phyloP scores from a whole-genome alignment of 345 rosid species.

The Rhizophora mangle region DNA sequence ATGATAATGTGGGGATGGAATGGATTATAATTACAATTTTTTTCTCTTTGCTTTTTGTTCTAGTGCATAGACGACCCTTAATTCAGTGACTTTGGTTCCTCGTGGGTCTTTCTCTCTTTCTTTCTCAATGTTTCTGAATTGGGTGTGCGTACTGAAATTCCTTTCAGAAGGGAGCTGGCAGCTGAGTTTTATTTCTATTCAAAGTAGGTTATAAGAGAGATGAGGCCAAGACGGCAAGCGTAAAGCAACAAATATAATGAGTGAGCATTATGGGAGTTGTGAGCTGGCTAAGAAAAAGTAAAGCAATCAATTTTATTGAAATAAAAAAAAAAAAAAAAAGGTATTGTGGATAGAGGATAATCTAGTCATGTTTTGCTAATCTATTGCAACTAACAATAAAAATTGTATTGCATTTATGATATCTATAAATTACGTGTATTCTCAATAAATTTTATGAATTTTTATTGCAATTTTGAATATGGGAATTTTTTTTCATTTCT shows the following conservation, averaged over 20 bases:
- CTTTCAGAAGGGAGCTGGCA: constrained; percentile 48
- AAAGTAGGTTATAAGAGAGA: constrained; percentile 2
- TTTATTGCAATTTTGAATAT: too few relatives aligned
- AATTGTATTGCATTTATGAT: too few relatives aligned
- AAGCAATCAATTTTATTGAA: background rate
- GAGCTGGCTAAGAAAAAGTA: background rate
- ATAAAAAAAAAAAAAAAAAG: too few relatives aligned
- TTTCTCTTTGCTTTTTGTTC: background rate
- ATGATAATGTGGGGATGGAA: constrained; percentile 41
- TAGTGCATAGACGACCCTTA: constrained; percentile 30
- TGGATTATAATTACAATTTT: constrained; percentile 15
- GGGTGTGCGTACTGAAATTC: constrained; percentile 15
- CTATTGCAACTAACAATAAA: too few relatives aligned
- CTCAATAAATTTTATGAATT: too few relatives aligned
- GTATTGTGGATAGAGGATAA: too few relatives aligned
- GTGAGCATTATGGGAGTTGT: constrained; percentile 28
- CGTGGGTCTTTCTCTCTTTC: constrained; percentile 36
- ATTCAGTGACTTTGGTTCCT: constrained; percentile 39
- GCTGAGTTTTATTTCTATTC: constrained; percentile 38
- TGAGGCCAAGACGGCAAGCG: constrained; percentile 31
- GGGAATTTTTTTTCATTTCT: too few relatives aligned
- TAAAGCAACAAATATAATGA: constrained; percentile 72
- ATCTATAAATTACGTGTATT: too few relatives aligned
- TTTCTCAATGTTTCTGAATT: background rate
- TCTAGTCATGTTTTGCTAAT: too few relatives aligned